Evolutionary conservation across 78 protist species (phyloP).

Genomic region (Isochrysis galbana): DNA sequence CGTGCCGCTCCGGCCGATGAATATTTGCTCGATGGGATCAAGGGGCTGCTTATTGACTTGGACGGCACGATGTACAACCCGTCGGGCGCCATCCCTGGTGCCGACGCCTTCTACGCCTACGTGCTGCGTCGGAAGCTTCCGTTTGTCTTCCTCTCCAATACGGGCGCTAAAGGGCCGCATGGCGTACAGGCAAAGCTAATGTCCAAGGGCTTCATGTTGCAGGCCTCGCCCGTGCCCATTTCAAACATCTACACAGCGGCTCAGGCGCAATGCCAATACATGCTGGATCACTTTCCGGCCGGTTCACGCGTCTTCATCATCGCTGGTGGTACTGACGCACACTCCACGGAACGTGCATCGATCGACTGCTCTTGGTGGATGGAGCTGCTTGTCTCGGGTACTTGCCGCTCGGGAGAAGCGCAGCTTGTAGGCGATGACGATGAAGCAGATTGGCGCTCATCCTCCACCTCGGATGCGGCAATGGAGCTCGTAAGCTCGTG

Average conservation of each 20-base stretch:
- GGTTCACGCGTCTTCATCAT: background rate
- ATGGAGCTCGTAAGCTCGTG: background rate
- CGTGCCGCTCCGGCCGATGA: no score
- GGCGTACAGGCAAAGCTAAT: background rate
- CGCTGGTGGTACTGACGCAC: background rate
- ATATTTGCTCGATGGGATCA: background rate
- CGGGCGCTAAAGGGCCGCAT: background rate
- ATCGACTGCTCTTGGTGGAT: background rate
- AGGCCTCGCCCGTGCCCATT: background rate
- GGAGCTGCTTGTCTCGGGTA: background rate
- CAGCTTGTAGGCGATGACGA: no score
- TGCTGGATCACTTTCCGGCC: background rate
- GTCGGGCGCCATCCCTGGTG: background rate
- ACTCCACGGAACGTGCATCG: background rate
- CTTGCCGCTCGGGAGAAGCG: no score
- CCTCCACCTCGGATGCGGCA: no score
- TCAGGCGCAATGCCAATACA: background rate
- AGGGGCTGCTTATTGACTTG: background rate
- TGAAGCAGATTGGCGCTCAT: no score
- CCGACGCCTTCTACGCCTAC: background rate
- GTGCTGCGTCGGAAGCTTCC: background rate
- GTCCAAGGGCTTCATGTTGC: background rate
- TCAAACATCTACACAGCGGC: background rate
- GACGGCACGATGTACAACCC: conserved; percentile 14
- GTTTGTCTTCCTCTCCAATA: background rate